Base-by-base conservation (phyloP, 345 rosid genomes). In the Citrus reticulata region DNA sequence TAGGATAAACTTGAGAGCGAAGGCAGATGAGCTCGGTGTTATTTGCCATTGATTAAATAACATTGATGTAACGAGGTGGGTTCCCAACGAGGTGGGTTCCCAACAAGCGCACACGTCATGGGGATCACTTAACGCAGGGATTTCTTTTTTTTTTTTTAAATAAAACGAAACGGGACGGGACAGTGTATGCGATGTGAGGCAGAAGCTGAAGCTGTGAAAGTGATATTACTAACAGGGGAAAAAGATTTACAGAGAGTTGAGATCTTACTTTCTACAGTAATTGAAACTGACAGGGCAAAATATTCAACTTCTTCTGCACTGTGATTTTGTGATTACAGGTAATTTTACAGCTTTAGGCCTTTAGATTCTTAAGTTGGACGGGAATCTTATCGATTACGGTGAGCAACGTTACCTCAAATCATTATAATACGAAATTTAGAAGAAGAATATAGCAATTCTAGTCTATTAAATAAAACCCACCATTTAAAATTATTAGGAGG, bases 91-190 rank as follows among this genome's bases (percentile, higher is more conserved):
- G 67, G 81, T 75, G 79, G 81, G 82, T 83, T 82, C 79, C 85
- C 86, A 71, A 71, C 78, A 68, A 80, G 83, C 81, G 81, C 65
- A 82, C 79, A 85, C 79, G 84, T 83, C 84, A 75, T 75, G 73
- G 74, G 83, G 69, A 83, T 77, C 72, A 42, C 51, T 84, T 30
- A 86, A 86, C 84, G 92, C 87, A 68, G 40, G 76, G 82, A 82
- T 80, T 51, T 16, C 17, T 4, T 39, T 39, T 1, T 39, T 8
- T 40, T 8, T 39, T 35, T 35, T 37, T 39, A 6, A 1, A 8
- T 40, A 9, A 40, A 9, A 46, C 17, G 51, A 46, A 46, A 46
- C 5, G 17, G 17, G 51, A 46, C 51, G 17, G 5, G 51, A 46
- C 51, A 46, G 17, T 46, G 10, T 46, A 11, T 46, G 16, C 13